These are phyloP conservation scores for Cystobasidium onofrii DNA, from an alignment of 768 basidiomycete species.

Conservation along the genomic window DNA sequence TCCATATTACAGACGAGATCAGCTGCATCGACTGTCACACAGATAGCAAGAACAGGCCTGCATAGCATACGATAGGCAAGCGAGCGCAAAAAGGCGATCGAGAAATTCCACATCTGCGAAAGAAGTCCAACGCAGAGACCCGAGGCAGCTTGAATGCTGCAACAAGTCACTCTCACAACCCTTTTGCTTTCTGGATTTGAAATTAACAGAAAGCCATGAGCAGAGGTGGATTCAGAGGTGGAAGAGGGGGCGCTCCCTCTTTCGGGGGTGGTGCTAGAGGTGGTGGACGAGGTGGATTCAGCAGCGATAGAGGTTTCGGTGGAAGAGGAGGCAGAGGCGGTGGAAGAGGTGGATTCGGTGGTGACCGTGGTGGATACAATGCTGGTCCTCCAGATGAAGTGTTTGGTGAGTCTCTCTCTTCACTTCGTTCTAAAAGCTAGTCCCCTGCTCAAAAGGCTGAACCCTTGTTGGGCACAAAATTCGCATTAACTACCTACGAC, in stretches of 20 bases:
- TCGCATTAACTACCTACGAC: neutral
- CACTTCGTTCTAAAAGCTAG: neutral
- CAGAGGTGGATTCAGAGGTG: slow-evolving; percentile 42
- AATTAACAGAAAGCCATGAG: slow-evolving; percentile 16
- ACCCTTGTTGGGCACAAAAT: neutral
- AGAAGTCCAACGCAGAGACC: neutral
- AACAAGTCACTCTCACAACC: neutral
- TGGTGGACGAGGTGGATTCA: slow-evolving; percentile 31
- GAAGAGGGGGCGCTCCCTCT: slow-evolving; percentile 34
- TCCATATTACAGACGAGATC: too few relatives aligned
- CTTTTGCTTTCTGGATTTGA: too few relatives aligned
- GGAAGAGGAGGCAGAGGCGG: slow-evolving; percentile 25
- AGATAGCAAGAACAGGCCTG: too few relatives aligned
- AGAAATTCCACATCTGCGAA: too few relatives aligned
- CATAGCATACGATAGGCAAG: too few relatives aligned
- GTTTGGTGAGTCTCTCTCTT: slow-evolving; percentile 44
- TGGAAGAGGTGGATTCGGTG: slow-evolving; percentile 42
- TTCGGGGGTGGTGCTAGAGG: slow-evolving; percentile 35
- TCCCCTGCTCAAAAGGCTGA: neutral
- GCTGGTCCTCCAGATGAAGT: slow-evolving; percentile 50
- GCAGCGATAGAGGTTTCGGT: slow-evolving; percentile 35
- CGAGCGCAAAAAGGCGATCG: too few relatives aligned
- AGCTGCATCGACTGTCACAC: too few relatives aligned
- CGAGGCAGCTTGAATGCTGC: neutral
- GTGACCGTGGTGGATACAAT: slow-evolving; percentile 46